A percentile compares a stretch with the other conserved stretches of the same genome.
These are phyloP conservation scores for Fistulinella staudtii DNA, from an alignment of 1,284 basidiomycete genomes.

Conservation along the genomic window DNA sequence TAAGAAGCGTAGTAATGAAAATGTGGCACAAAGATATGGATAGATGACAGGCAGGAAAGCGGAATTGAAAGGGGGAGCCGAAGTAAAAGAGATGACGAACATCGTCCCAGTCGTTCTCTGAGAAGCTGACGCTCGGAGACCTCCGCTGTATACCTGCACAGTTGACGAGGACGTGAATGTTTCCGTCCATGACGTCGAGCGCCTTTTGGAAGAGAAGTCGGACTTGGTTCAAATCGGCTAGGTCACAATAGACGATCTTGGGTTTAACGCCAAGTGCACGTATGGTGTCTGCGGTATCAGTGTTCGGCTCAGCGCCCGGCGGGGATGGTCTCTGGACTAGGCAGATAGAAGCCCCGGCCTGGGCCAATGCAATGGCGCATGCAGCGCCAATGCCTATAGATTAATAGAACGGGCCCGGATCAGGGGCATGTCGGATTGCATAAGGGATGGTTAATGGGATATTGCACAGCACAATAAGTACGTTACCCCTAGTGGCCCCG, in stretches of 20 bases:
- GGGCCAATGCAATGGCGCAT: conserved; percentile 66
- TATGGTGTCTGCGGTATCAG: conserved; percentile 55
- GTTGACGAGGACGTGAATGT: conserved; percentile 87
- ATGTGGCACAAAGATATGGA: conserved; percentile 12
- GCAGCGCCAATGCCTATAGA: conserved; percentile 71
- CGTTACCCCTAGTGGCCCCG: conserved; percentile 60
- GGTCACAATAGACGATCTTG: conserved; percentile 70
- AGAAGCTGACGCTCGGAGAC: conserved; percentile 77
- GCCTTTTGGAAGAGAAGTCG: conserved; percentile 64
- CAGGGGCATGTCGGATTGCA: conserved; percentile 9
- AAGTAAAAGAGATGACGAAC: conserved; percentile 43
- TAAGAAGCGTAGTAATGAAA: conserved; percentile 30
- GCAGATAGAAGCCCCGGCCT: conserved; percentile 81
- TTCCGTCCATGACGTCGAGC: conserved; percentile 54
- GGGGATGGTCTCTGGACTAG: conserved; percentile 62
- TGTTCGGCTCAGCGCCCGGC: conserved; percentile 42
- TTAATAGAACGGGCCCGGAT: conserved; percentile 16
- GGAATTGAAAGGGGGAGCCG: conserved; percentile 1
- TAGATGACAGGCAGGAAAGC: conserved; percentile 10
- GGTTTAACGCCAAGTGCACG: conserved; percentile 40
- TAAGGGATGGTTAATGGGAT: conserved; percentile 13
- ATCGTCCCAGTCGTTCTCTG: conserved; percentile 87
- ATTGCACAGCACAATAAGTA: conserved; percentile 24
- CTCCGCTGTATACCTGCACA: conserved; percentile 93
- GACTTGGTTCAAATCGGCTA: conserved; percentile 66